phyloP scores from a whole-genome alignment of 257 asterid genomes.

The Nicotiana knightiana region DNA sequence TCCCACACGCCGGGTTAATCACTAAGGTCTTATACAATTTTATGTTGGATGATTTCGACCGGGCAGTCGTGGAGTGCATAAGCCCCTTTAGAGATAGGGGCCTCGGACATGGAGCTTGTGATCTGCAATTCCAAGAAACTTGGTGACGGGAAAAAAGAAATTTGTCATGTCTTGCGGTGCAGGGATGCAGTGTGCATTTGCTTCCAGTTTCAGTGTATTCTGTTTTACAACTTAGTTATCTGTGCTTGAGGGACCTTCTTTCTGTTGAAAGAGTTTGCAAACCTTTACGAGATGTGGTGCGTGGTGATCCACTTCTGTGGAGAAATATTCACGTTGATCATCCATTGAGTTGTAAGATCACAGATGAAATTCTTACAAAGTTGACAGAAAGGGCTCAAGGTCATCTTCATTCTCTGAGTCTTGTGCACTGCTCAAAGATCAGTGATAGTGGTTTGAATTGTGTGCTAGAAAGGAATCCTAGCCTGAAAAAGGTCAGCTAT shows the following conservation, averaged over 20 bases:
- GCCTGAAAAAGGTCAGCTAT: constrained; percentile 52
- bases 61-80: no score
- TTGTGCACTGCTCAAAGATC: constrained; percentile 44
- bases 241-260: constrained; percentile 56
- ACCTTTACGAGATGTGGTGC: constrained; percentile 50
- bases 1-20: no score
- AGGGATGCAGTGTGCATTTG: not conserved
- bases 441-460: constrained; percentile 42
- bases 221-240: constrained; percentile 30
- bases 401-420: constrained; percentile 50
- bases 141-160: constrained; percentile 1
- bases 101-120: no score
- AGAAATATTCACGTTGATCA: constrained; percentile 38
- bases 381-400: constrained; percentile 70
- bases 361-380: constrained; percentile 47
- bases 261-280: constrained; percentile 70
- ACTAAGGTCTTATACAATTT: no score
- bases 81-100: no score
- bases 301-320: constrained; percentile 70
- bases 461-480: constrained; percentile 49
- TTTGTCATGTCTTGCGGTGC: not conserved
- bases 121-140: not conserved
- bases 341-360: constrained; percentile 37
- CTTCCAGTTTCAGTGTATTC: not conserved
- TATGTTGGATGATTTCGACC: no score